Base-by-base conservation (phyloP, 1,284 basidiomycete species). In the Blastosporella zonata region DNA sequence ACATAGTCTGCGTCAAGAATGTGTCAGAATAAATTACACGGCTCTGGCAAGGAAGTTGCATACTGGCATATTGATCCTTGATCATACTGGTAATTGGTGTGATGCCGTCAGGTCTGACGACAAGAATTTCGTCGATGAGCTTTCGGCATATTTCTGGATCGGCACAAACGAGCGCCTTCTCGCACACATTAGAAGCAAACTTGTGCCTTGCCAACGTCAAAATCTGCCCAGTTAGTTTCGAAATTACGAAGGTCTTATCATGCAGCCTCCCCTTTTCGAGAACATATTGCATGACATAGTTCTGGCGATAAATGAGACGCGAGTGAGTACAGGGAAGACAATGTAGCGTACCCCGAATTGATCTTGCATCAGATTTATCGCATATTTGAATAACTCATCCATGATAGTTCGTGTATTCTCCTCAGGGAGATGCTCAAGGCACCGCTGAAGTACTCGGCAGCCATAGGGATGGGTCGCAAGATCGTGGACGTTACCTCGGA, bases 171-270 rank as follows among this genome's bases (percentile, higher is more conserved):
- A 97, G 76, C 1, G 93, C 93, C 67, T 94, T 93, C 71, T 99
- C 97, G 64, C 93, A 90, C 15, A 99, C 97, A 62, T 99, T 99
- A 4, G 91, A 95, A 1, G 96, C 94, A 62, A 96, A 98, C 67
- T 98, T 98, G 72, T 97, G 95, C 40, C 85, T 81, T 1, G 90
- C 80, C 77, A 94, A 82, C 53, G 76, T 72, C 27, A 94, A 67
- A 63, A 99, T 80, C 59, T 89, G 83, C 1, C 92, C 90, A 18
- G 81, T 82, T 50, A 97, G 78, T 60, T 83, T 82, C 8, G 69
- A 67, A 49, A 97, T 76, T 40, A 97, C 81, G 49, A 78, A 69
- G 6, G 74, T 72, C 43, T 82, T 80, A 65, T 98, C 95, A 7
- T 81, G 73, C 2, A 74, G 70, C 52, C 76, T 75, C 1, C 93